A percentile compares a stretch with the other conserved stretches of the same genome.
Evolutionary conservation across 2,329 filamentous ascomycete species (phyloP).

Genomic region (Fonsecaea pugnacius): DNA sequence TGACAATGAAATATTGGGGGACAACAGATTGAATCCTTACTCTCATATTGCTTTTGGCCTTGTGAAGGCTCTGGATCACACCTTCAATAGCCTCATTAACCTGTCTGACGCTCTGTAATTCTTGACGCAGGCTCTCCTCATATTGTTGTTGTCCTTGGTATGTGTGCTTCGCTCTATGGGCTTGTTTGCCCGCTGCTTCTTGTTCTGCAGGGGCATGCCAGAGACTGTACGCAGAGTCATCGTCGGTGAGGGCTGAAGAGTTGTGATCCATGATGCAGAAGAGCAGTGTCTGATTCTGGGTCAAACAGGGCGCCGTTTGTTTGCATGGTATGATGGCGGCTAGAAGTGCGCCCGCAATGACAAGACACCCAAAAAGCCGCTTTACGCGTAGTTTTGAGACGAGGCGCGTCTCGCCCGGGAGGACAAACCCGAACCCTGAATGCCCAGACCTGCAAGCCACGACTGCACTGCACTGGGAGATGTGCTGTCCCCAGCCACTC

Average conservation of each 20-base stretch:
- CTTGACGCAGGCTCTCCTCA: slow-evolving; percentile 74
- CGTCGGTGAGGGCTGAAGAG: slow-evolving; percentile 4
- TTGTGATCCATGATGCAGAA: slow-evolving; percentile 19
- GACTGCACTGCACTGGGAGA: neutral
- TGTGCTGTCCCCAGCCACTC: slow-evolving; percentile 15
- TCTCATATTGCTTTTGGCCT: slow-evolving; percentile 56
- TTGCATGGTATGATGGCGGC: neutral
- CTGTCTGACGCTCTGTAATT: slow-evolving; percentile 79
- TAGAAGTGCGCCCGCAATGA: neutral
- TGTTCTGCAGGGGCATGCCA: slow-evolving; percentile 27
- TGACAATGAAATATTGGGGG: neutral
- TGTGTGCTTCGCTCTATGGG: slow-evolving; percentile 14
- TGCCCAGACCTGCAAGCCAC: slow-evolving; percentile 8
- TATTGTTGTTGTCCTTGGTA: slow-evolving; percentile 58
- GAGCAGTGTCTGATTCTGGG: neutral
- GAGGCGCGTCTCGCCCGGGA: neutral
- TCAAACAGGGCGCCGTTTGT: neutral
- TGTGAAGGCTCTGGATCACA: slow-evolving; percentile 51
- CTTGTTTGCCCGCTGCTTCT: slow-evolving; percentile 17
- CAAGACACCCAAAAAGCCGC: neutral
- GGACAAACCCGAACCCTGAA: neutral
- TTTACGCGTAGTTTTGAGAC: slow-evolving; percentile 1
- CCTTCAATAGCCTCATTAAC: slow-evolving; percentile 86
- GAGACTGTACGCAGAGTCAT: slow-evolving; percentile 22
- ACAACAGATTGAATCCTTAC: slow-evolving; percentile 41